Base-by-base conservation (phyloP, 1,284 basidiomycete species). In the Afroboletus lepidellus region DNA sequence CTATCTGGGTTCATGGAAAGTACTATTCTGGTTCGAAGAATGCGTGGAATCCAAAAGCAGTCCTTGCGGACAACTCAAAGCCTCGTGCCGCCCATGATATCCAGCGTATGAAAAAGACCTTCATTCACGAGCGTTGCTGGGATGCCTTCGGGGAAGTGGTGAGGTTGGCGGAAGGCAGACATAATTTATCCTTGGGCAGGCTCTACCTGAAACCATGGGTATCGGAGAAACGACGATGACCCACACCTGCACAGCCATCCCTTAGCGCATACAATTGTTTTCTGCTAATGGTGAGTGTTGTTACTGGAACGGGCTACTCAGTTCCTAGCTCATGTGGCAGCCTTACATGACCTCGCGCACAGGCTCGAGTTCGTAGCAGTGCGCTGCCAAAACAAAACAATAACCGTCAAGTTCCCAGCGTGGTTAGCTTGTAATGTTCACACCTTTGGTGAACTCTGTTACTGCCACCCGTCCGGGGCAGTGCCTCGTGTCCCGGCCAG, bases 31-130 rank as follows among this genome's bases (percentile, higher is more conserved):
- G 56, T 24, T 66, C 62, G 36, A 64, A 55, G 32, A 44, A 54
- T 43, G 58, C 60, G 46, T 86, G 84, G 85, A 71, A 77, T 36
- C 72, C 79, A 5, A 70, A 75, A 38, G 66, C 72, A 23, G 57
- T 61, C 12, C 58, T 57, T 15, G 56, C 56, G 41, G 67, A 73
- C 50, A 60, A 60, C 21, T 48, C 54, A 32, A 57, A 48, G 41
- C 27, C 53, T 29, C 47, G 48, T 55, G 21, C 30, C 20, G 15
- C 34, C n/a, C 57, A 49, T 21, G 53, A 63, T 29, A 44, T 53
- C n/a, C 32, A 45, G 13, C 59, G 54, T 23, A 54, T 61, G 44
- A 46, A 58, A 52, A 55, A 20, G 38, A 56, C 46, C 41, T 46
- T 48, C 39, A 2, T 61, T 23, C 57, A 70, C 33, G 68, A 71